Conservation (phyloP, 2,329 filamentous ascomycete species). For the Hansfordia pulvinata region DNA sequence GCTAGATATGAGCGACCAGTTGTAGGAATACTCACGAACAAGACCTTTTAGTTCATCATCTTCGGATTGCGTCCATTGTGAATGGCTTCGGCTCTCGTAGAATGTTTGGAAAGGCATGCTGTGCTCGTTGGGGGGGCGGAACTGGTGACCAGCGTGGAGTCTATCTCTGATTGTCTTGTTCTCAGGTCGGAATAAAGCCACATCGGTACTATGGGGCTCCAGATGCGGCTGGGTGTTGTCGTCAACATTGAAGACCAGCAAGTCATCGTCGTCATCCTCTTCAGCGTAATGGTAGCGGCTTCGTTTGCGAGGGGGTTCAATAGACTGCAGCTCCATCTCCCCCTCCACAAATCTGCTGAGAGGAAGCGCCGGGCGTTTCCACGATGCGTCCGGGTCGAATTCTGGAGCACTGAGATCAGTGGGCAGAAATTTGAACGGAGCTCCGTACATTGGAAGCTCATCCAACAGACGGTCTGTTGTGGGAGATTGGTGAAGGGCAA, state of each 20-base stretch:
- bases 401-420: constrained; percentile 44
- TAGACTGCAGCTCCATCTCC: constrained; percentile 56
- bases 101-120: constrained; percentile 83
- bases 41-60: constrained; percentile 78
- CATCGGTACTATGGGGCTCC: constrained; percentile 56
- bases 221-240: constrained; percentile 26
- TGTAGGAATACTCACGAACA: constrained; percentile 89
- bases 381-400: constrained; percentile 53
- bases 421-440: constrained; percentile 44
- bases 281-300: constrained; percentile 74
- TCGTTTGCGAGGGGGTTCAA: constrained; percentile 56
- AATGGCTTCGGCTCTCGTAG: constrained; percentile 75
- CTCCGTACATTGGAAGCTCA: constrained; percentile 69
- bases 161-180: constrained; percentile 84
- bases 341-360: constrained; percentile 80
- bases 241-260: constrained; percentile 20
- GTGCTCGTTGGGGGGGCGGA: constrained; percentile 83
- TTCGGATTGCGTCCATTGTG: constrained; percentile 82
- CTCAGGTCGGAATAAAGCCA: constrained; percentile 80
- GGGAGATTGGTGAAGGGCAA: constrained; percentile 61
- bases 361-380: constrained; percentile 66
- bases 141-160: constrained; percentile 81
- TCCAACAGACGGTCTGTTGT: constrained; percentile 64
- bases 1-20: constrained; percentile 89
- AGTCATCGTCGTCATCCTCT: constrained; percentile 46